phyloP scores from a whole-genome alignment of 495 filamentous ascomycete genomes.

The Geoglossum glabrum region DNA sequence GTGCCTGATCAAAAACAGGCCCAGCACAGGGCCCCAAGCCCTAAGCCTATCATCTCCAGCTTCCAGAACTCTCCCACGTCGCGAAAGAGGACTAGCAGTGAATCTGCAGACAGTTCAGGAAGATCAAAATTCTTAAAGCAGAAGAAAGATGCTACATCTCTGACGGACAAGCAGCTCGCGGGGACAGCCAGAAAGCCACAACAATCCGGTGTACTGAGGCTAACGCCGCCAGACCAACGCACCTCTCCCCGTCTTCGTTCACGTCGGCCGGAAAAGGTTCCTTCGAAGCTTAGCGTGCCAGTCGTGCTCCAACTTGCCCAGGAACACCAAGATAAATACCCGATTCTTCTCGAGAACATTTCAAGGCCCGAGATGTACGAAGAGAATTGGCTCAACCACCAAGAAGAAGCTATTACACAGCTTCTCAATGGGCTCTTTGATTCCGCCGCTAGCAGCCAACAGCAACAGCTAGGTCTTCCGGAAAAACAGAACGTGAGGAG shows the following conservation, averaged over 20 bases:
- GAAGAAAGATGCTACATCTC: neutral
- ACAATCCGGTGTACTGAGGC: neutral
- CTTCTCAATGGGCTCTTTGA: conserved; percentile 37
- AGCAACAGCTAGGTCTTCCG: conserved; percentile 1
- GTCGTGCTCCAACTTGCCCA: neutral
- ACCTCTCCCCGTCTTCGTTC: neutral
- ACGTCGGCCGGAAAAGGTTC: neutral
- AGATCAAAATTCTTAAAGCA: neutral
- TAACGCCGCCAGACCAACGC: neutral
- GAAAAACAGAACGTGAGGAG: conserved; percentile 14
- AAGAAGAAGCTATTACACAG: conserved; percentile 41
- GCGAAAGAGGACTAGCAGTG: conserved; percentile 1
- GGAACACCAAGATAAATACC: conserved; percentile 21
- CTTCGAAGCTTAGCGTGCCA: conserved; percentile 1
- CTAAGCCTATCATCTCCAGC: neutral
- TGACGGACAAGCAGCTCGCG: neutral
- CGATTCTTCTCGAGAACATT: conserved; percentile 34
- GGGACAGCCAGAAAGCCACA: neutral
- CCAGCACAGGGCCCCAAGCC: neutral
- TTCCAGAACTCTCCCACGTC: neutral
- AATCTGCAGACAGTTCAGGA: neutral
- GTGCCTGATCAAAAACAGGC: neutral
- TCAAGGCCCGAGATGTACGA: conserved; percentile 38
- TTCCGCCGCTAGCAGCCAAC: conserved; percentile 9
- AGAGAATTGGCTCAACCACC: conserved; percentile 42